A percentile compares a stretch with the other conserved stretches of the same genome.
These are phyloP conservation scores for Grosmannia clavigera DNA, from an alignment of 2,329 filamentous ascomycete genomes.

Conservation along the genomic window DNA sequence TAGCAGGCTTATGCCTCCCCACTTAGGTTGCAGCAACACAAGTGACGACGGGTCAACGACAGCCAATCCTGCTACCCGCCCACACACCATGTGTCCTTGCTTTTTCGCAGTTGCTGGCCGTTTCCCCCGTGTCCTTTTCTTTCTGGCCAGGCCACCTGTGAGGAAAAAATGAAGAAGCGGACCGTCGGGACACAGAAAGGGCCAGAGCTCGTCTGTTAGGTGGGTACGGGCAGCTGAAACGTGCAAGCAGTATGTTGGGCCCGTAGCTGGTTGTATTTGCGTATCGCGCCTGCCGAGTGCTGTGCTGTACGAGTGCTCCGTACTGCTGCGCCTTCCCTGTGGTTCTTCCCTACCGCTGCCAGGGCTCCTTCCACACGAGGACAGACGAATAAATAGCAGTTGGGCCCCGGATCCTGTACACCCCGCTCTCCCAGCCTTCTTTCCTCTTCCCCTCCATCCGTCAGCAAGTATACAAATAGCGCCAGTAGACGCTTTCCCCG, in stretches of 20 bases:
- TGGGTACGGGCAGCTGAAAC: background rate
- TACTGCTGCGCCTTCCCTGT: background rate
- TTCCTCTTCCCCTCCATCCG: slow-evolving; percentile 1
- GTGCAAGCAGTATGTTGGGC: background rate
- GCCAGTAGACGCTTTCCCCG: background rate
- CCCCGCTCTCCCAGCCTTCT: slow-evolving; percentile 13
- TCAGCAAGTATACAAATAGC: background rate
- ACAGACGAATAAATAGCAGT: slow-evolving; percentile 6
- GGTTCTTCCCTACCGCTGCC: background rate
- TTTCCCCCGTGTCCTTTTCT: no score
- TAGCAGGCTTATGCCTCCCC: slow-evolving; percentile 8
- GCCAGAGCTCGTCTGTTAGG: background rate
- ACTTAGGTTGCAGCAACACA: slow-evolving; percentile 9
- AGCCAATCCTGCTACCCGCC: background rate
- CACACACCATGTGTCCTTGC: background rate
- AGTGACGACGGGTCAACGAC: slow-evolving; percentile 2
- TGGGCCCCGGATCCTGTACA: slow-evolving; percentile 5
- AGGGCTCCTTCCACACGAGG: background rate
- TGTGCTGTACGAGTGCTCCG: no score
- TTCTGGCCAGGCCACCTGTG: background rate
- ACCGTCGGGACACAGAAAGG: background rate
- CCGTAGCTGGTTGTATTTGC: background rate
- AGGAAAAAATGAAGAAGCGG: background rate
- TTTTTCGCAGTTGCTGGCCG: background rate
- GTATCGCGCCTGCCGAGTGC: background rate